Base-by-base conservation (phyloP, 495 filamentous ascomycete species). In the Echria macrotheca region DNA sequence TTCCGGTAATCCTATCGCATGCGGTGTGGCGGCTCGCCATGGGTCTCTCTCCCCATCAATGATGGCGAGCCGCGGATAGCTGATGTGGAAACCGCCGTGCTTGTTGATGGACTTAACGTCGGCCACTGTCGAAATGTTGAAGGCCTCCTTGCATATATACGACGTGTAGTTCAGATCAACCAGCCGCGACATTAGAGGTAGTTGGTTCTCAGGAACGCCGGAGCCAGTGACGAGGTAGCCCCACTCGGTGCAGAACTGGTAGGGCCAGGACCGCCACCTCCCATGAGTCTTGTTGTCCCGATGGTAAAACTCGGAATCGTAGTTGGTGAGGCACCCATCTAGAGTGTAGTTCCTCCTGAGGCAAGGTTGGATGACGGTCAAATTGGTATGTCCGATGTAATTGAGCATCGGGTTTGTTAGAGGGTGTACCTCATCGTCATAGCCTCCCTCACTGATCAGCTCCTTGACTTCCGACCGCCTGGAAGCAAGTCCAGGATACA, bases 41-140 rank as follows among this genome's bases (percentile, higher is more conserved):
- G 85, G 83, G 59, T 90, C 86, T 43, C 70, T 70, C 45, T 84
- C 69, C 11, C 84, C 85, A 49, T 83, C 85, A 41, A 90, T 69
- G 46, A 81, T 72, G 14, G 84, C 84, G 5, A 88, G 73, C 18
- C 82, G 75, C 4, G 77, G 71, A 50, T 83, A 85, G 38, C 73
- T 70, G 61, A 86, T 78, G 51, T 72, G 50, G 53, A 78, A 84
- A n/a, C 81, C 83, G 28, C 85, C 85, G 59, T 84, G 77, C 49
- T 79, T 75, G 64, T 89, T 87, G 63, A 87, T 80, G 11, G 67
- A 59, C 3, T 75, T 64, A 0, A 79, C 63, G 43, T 86, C 60
- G 0, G 85, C 69, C 0, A 74, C 72, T 1, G 60, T 61, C 9
- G 70, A 76, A 59, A 89, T 78, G 61, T 81, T 79, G 76, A 85